phyloP scores from a whole-genome alignment of 805 yeast genomes.

The Saccharomycopsis selenospora region DNA sequence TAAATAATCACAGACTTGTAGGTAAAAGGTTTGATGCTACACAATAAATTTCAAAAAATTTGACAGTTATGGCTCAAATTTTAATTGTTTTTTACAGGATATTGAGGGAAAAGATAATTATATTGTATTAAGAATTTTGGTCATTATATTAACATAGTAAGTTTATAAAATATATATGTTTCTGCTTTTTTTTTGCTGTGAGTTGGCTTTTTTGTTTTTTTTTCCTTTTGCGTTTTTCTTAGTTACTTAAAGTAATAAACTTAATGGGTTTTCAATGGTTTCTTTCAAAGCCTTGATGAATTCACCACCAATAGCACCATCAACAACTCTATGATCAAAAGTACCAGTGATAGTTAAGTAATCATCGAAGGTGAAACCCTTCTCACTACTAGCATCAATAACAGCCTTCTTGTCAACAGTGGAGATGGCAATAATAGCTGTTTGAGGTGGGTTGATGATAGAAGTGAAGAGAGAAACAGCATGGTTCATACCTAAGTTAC shows the following conservation, averaged over 20 bases:
- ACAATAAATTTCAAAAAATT: too few species aligned
- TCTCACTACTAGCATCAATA: slow-evolving; percentile 83
- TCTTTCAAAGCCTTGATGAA: slow-evolving; percentile 89
- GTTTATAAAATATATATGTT: too few species aligned
- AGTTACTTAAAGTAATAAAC: slow-evolving; percentile 68
- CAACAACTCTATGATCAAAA: slow-evolving; percentile 95
- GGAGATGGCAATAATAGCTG: slow-evolving; percentile 89
- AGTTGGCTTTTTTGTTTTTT: too few species aligned
- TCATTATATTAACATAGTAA: too few species aligned
- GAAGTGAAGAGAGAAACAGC: slow-evolving; percentile 93
- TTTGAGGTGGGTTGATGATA: slow-evolving; percentile 96
- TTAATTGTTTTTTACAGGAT: too few species aligned
- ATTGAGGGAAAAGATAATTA: too few species aligned
- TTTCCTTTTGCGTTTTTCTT: too few species aligned
- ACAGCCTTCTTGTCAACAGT: slow-evolving; percentile 89
- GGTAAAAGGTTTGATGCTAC: too few species aligned
- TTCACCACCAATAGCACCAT: slow-evolving; percentile 98
- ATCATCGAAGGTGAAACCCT: slow-evolving; percentile 89
- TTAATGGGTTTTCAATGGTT: slow-evolving; percentile 92
- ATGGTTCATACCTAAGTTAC: slow-evolving; percentile 97
- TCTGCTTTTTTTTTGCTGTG: too few species aligned
- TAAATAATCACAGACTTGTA: too few species aligned
- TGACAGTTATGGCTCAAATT: too few species aligned
- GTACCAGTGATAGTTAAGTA: slow-evolving; percentile 91
- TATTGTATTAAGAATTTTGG: too few species aligned